Conservation (phyloP, 805 yeast species). For the Wickerhamiella domercqiae region DNA sequence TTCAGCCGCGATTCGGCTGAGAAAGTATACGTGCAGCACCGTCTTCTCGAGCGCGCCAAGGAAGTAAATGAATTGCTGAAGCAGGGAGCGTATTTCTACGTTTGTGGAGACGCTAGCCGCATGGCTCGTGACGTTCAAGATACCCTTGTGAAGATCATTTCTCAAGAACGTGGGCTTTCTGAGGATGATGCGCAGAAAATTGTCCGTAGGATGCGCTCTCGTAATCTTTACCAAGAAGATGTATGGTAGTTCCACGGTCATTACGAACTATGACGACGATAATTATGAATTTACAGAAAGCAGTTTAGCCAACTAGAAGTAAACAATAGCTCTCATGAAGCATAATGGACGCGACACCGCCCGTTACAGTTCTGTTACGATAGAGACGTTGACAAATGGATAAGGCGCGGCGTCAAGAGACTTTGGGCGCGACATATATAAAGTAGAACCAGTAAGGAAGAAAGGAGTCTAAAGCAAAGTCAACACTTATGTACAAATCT, state of each 20-base stretch:
- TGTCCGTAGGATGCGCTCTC: slow-evolving; percentile 62
- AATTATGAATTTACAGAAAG: too few relatives aligned
- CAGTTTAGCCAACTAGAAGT: too few relatives aligned
- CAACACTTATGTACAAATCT: too few relatives aligned
- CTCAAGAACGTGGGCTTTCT: slow-evolving; percentile 45
- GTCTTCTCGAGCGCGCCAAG: slow-evolving; percentile 35
- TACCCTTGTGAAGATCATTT: slow-evolving; percentile 47
- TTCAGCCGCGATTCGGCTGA: slow-evolving; percentile 60
- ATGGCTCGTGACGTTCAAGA: slow-evolving; percentile 92
- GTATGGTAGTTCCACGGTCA: slow-evolving; percentile 81
- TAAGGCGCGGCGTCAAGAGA: too few relatives aligned
- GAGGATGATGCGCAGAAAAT: slow-evolving; percentile 59
- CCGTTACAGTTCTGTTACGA: too few relatives aligned
- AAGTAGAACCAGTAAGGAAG: too few relatives aligned
- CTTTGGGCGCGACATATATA: too few relatives aligned
- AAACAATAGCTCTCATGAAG: too few relatives aligned
- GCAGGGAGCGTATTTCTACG: slow-evolving; percentile 75
- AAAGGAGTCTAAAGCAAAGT: too few relatives aligned
- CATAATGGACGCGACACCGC: too few relatives aligned
- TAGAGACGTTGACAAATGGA: too few relatives aligned
- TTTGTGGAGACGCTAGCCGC: slow-evolving; percentile 90
- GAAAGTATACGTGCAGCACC: slow-evolving; percentile 75
- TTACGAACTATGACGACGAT: too few relatives aligned
- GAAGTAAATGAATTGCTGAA: slow-evolving; percentile 37
- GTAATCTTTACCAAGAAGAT: slow-evolving; percentile 90